Percentiles rank a stretch among this genome's conserved stretches.
Conservation (phyloP, 331 rosid species). For the Dryas integrifolia region DNA sequence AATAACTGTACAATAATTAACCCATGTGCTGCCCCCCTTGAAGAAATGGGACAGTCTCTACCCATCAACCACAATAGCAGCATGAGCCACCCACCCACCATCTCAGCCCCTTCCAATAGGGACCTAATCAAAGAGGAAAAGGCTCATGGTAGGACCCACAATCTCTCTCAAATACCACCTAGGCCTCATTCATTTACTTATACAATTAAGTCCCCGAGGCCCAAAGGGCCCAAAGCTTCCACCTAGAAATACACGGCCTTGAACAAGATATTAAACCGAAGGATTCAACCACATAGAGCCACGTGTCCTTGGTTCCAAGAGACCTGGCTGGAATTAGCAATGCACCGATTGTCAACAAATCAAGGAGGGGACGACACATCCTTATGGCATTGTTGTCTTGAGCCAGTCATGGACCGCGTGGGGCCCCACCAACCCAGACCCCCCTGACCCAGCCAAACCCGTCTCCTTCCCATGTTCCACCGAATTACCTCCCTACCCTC, state of each 20-base stretch:
- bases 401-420: conserved; percentile 32
- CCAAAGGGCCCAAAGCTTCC: neutral
- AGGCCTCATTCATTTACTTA: neutral
- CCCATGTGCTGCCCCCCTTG: conserved; percentile 13
- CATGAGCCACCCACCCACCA: neutral
- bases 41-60: neutral
- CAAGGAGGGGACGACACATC: neutral
- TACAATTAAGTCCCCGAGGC: too few relatives aligned
- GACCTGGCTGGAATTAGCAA: neutral
- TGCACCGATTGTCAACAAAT: neutral
- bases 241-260: neutral
- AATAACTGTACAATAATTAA: neutral
- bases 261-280: neutral
- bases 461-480: neutral
- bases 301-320: neutral
- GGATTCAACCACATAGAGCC: neutral
- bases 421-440: conserved; percentile 13
- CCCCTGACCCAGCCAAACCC: neutral
- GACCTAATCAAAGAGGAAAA: neutral
- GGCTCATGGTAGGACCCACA: conserved; percentile 3
- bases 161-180: neutral
- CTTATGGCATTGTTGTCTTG: neutral
- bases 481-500: neutral
- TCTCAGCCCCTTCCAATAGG: neutral
- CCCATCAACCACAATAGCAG: neutral